Conservation (phyloP, 805 yeast genomes). For the Ogataea henricii region DNA sequence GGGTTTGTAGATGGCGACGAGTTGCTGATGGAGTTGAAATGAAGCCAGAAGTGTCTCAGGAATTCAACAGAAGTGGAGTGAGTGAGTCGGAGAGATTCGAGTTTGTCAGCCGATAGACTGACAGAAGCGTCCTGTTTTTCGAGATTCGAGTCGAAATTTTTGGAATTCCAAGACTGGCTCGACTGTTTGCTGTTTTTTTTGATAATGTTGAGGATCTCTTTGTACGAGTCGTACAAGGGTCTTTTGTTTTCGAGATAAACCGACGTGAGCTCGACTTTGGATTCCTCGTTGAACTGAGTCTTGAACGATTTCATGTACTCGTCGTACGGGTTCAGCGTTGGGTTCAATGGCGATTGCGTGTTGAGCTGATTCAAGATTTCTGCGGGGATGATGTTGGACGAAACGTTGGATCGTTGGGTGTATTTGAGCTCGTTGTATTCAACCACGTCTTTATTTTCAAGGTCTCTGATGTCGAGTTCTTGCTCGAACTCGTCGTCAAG, state of each 20-base stretch:
- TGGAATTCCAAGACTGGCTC: slow-evolving; percentile 44
- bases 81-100: slow-evolving; percentile 56
- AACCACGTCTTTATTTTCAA: slow-evolving; percentile 47
- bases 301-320: slow-evolving; percentile 26
- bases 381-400: slow-evolving; percentile 28
- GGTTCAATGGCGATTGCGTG: slow-evolving; percentile 31
- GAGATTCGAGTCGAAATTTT: slow-evolving; percentile 20
- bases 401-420: slow-evolving; percentile 31
- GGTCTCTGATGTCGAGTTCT: slow-evolving; percentile 52
- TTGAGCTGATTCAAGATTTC: slow-evolving; percentile 21
- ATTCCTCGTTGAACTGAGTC: slow-evolving; percentile 22
- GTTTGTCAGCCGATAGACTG: slow-evolving; percentile 25
- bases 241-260: slow-evolving; percentile 30
- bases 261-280: slow-evolving; percentile 27
- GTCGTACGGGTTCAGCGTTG: slow-evolving; percentile 30
- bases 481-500: slow-evolving; percentile 42
- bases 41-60: slow-evolving; percentile 72
- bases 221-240: slow-evolving; percentile 44
- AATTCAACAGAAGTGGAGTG: slow-evolving; percentile 79
- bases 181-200: slow-evolving; percentile 57
- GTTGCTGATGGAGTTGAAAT: slow-evolving; percentile 44
- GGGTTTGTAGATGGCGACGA: slow-evolving; percentile 33
- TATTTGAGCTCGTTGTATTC: slow-evolving; percentile 53
- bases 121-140: slow-evolving; percentile 35
- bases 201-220: slow-evolving; percentile 49